Percentiles rank a stretch among this genome's conserved stretches.
Evolutionary conservation across 805 yeast genomes (phyloP).

Genomic region (Ogataea henricii): DNA sequence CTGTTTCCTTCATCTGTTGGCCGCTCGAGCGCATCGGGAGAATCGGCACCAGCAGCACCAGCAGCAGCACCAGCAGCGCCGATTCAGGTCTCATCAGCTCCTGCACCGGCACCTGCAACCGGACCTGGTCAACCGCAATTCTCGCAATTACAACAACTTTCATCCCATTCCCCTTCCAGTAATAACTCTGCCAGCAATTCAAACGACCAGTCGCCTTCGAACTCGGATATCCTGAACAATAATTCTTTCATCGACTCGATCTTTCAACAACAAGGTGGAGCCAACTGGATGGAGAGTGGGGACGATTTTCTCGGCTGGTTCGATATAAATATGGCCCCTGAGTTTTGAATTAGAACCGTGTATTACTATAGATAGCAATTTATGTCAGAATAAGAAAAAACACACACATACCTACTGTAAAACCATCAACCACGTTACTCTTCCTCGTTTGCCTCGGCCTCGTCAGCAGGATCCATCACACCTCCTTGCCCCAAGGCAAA

Average conservation of each 20-base stretch:
- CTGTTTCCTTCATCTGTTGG: constrained; percentile 24
- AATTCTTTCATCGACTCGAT: constrained; percentile 48
- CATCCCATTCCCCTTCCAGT: constrained; percentile 22
- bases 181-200: constrained; percentile 19
- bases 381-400: not conserved
- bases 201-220: constrained; percentile 26
- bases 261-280: constrained; percentile 79
- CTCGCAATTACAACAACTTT: constrained; percentile 10
- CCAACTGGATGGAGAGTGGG: constrained; percentile 80
- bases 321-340: constrained; percentile 75
- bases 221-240: constrained; percentile 29
- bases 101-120: not conserved
- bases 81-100: not conserved
- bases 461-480: constrained; percentile 83
- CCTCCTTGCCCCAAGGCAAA: constrained; percentile 98
- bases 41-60: not conserved
- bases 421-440: constrained; percentile 36
- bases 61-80: not conserved
- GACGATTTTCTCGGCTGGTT: constrained; percentile 96
- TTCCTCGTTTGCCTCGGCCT: constrained; percentile 49
- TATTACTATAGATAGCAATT: not conserved
- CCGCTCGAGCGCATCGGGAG: not conserved
- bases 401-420: not conserved
- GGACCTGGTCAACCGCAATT: constrained; percentile 7
- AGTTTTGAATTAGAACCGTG: constrained; percentile 39